Percentiles rank a stretch among this genome's conserved stretches.
Conservation (phyloP, 345 rosid genomes). For the Hirschfeldia incana region DNA sequence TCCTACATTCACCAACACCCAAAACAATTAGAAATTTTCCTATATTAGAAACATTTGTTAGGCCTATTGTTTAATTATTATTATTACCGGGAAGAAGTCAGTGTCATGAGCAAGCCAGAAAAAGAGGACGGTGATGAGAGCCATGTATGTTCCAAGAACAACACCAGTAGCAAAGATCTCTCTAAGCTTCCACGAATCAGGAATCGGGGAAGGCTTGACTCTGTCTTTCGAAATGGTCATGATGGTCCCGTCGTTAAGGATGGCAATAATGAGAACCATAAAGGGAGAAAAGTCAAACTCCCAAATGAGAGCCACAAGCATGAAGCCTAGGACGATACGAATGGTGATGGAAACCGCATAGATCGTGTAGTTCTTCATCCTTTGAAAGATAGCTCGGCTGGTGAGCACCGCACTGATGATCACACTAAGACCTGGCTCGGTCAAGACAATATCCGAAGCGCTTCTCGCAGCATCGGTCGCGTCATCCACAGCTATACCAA, state of each 20-base stretch:
- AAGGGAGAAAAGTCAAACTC: conserved; percentile 80
- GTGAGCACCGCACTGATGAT: conserved; percentile 87
- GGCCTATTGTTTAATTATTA: neutral
- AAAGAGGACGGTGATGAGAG: conserved; percentile 67
- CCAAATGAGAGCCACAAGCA: conserved; percentile 73
- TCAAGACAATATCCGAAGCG: conserved; percentile 87
- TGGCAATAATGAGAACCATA: conserved; percentile 83
- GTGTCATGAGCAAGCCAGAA: conserved; percentile 68
- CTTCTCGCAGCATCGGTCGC: conserved; percentile 94
- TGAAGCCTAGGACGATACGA: conserved; percentile 85
- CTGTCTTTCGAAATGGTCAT: conserved; percentile 96
- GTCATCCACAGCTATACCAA: conserved; percentile 92
- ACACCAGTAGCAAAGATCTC: conserved; percentile 90
- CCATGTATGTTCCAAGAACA: conserved; percentile 74
- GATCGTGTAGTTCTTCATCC: conserved; percentile 97
- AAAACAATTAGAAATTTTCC: neutral
- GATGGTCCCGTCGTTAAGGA: conserved; percentile 84
- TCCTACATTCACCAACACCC: conserved; percentile 43
- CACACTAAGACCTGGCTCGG: conserved; percentile 94
- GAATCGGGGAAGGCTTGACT: conserved; percentile 84
- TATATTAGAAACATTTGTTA: neutral
- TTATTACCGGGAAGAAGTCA: conserved; percentile 58
- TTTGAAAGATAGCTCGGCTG: conserved; percentile 87
- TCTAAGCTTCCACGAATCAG: conserved; percentile 88
- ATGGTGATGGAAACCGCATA: conserved; percentile 88